Evolutionary conservation across 2,329 filamentous ascomycete species (phyloP), one percentile per base, ranked within the genome.

Genomic region (Clathrospora elynae): DNA sequence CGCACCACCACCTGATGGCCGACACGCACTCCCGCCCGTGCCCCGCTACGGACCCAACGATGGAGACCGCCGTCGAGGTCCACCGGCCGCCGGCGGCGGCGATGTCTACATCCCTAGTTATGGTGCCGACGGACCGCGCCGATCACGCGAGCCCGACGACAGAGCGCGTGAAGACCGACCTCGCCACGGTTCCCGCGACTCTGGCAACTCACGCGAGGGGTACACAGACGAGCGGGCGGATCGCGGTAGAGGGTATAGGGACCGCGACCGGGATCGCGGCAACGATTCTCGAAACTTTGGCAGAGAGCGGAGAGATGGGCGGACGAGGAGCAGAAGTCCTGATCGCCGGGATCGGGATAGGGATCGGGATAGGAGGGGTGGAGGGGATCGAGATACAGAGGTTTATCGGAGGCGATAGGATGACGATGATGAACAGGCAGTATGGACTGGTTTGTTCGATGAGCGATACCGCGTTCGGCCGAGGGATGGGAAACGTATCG

Each of bases 81-180:
- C 54, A 3, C n/a, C n/a, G n/a, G n/a, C n/a, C n/a, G 33, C 46
- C 11, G 55, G 51, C n/a, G 47, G 47, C 16, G 55, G 55, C 6
- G 75, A 77, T 46, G 74, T 70, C 0, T 77, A 77, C 49, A 73
- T 76, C 18, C 75, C 75, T 2, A 68, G 66, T 31, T 77, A 76
- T 43, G 37, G 50, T 35, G 38, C 44, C 5, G 53, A 62, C n/a
- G 61, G 52, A 6, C 61, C 64, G 6, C 47, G 64, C n/a, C 55
- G 59, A 5, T 67, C 66, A 24, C 59, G 65, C 31, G 67, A 70
- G 30, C 60, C 64, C 17, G 68, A 71, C 14, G 67, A 70, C 2
- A n/a, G n/a, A n/a, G n/a, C n/a, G n/a, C n/a, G n/a, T n/a, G n/a
- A n/a, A n/a, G n/a, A n/a, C n/a, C 57, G 62, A 10, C 55, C 61